Conservation (phyloP, 169 alveolate species). For the Plasmodium adleri region DNA sequence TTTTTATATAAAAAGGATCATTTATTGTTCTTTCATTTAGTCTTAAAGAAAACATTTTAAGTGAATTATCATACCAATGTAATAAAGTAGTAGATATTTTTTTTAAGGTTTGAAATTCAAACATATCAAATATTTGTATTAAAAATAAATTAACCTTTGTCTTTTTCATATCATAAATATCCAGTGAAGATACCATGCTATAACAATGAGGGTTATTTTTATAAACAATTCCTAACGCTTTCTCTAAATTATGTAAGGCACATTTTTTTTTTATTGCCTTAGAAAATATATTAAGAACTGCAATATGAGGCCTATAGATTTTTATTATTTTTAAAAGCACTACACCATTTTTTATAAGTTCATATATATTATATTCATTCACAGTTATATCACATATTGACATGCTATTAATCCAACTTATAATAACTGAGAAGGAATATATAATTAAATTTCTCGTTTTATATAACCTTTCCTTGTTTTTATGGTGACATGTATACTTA, state of each 20-base stretch:
- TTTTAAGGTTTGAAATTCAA: constrained; percentile 48
- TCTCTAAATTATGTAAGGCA: constrained; percentile 65
- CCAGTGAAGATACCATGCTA: constrained; percentile 53
- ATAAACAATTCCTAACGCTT: constrained; percentile 53
- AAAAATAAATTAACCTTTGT: constrained; percentile 43
- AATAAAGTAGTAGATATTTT: constrained; percentile 45
- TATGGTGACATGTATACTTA: constrained; percentile 15
- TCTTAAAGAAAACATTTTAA: constrained; percentile 20
- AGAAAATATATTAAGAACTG: constrained; percentile 26
- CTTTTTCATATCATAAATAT: constrained; percentile 58
- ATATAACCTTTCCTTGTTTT: constrained; percentile 45
- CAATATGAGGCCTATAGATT: constrained; percentile 39
- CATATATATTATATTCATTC: constrained; percentile 59
- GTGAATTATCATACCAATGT: constrained; percentile 52
- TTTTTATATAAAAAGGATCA: constrained; percentile 21
- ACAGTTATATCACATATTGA: constrained; percentile 32
- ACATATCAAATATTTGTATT: constrained; percentile 54
- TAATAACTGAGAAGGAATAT: constrained; percentile 35
- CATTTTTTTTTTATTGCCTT: constrained; percentile 70
- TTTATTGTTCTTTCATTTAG: constrained; percentile 26
- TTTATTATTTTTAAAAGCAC: constrained; percentile 48
- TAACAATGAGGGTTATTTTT: constrained; percentile 57
- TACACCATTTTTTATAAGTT: constrained; percentile 50
- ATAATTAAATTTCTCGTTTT: constrained; percentile 32
- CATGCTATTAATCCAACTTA: constrained; percentile 66